A percentile compares a stretch with the other conserved stretches of the same genome.
Conservation (phyloP, 2,329 filamentous ascomycete species). For the Aspergillus tubingensis region DNA sequence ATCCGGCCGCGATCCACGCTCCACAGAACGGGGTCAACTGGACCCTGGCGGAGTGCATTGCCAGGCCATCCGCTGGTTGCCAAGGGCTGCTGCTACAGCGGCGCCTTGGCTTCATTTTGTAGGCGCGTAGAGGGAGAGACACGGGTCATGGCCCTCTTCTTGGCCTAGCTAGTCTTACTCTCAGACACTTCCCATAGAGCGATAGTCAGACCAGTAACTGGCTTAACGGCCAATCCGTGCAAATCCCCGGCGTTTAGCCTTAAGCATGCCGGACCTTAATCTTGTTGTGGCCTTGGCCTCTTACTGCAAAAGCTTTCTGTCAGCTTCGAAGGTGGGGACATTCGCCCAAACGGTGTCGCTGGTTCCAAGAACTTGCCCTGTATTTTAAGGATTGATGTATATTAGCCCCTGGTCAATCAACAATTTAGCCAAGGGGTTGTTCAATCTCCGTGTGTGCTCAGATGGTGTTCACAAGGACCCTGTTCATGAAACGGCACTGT, state of each 20-base stretch:
- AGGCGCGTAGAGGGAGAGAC: neutral
- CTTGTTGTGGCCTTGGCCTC: neutral
- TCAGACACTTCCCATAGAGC: neutral
- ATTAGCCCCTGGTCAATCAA: neutral
- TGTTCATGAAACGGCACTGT: too few species aligned
- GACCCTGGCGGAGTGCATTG: neutral
- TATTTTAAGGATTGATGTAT: neutral
- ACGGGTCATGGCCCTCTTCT: neutral
- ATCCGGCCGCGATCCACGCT: neutral
- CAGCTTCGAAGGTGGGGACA: neutral
- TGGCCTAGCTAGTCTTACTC: neutral
- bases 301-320: neutral
- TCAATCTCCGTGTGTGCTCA: too few species aligned
- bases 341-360: neutral
- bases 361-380: neutral
- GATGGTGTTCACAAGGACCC: too few species aligned
- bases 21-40: neutral
- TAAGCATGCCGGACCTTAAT: neutral
- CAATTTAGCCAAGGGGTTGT: too few species aligned
- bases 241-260: neutral
- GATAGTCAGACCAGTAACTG: neutral
- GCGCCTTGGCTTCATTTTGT: conserved; percentile 8
- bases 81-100: conserved; percentile 1
- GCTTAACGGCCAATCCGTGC: neutral
- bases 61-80: conserved; percentile 1